phyloP scores from a whole-genome alignment of 257 asterid species.

The Datura wrightii region DNA sequence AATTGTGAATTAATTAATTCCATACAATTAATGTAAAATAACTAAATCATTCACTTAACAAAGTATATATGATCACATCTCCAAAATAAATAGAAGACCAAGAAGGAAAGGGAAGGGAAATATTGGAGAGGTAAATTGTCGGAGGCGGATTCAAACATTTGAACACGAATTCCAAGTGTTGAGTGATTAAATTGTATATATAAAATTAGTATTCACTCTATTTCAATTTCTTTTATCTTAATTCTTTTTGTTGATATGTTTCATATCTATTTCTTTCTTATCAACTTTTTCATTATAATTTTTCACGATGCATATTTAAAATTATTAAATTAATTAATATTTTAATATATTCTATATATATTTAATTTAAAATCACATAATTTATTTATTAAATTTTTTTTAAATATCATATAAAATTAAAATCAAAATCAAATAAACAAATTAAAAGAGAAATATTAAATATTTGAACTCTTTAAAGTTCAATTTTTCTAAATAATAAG shows the following conservation, averaged over 20 bases:
- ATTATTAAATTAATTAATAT: too few species aligned
- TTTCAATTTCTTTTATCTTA: too few species aligned
- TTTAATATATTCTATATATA: too few species aligned
- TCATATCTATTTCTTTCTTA: too few species aligned
- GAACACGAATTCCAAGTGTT: not conserved
- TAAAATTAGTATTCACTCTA: not conserved
- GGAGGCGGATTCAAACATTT: not conserved
- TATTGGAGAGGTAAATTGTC: not conserved
- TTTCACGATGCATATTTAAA: too few species aligned
- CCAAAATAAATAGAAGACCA: not conserved
- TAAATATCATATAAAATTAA: too few species aligned
- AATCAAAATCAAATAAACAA: too few species aligned
- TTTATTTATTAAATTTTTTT: too few species aligned
- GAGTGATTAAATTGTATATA: not conserved
- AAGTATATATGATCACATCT: not conserved
- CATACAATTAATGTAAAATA: not conserved
- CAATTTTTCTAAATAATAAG: not conserved
- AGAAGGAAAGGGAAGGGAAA: not conserved
- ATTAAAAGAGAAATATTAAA: too few species aligned
- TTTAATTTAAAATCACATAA: too few species aligned
- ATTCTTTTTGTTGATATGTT: too few species aligned
- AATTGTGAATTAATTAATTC: not conserved
- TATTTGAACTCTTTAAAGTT: not conserved
- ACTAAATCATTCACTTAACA: not conserved
- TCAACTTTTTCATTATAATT: too few species aligned